Evolutionary conservation across 352 stramenopile species (phyloP).

Genomic region (Pythium pyrilobum): DNA sequence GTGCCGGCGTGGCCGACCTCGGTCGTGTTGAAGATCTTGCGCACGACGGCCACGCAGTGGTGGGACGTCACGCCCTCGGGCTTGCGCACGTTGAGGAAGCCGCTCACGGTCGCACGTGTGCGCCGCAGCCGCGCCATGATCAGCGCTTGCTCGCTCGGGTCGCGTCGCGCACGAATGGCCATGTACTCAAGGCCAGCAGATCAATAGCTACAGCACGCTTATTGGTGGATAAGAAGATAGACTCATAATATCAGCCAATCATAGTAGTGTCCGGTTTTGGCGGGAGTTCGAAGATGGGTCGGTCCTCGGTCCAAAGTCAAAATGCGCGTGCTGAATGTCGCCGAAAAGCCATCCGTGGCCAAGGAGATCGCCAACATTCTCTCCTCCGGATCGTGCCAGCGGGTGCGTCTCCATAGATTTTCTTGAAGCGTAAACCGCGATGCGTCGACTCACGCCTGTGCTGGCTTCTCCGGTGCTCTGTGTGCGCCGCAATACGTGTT

Average conservation of each 20-base stretch:
- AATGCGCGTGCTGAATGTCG: constrained; percentile 95
- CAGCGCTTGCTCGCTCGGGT: neutral
- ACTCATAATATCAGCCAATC: constrained; percentile 13
- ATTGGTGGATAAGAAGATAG: constrained; percentile 14
- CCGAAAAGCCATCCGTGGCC: constrained; percentile 99
- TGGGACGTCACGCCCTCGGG: constrained; percentile 72
- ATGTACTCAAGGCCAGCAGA: neutral
- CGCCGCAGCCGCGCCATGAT: constrained; percentile 21
- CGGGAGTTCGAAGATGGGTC: constrained; percentile 2
- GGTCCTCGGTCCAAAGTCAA: neutral
- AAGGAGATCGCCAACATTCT: constrained; percentile 96
- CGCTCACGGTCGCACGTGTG: constrained; percentile 26
- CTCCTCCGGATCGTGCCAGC: constrained; percentile 48
- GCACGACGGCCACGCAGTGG: constrained; percentile 60
- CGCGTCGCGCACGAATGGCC: neutral
- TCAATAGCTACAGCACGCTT: neutral
- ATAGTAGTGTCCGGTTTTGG: constrained; percentile 10
- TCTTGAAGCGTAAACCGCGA: neutral
- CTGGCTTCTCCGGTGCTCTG: neutral
- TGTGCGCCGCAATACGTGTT: neutral
- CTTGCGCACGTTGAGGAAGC: constrained; percentile 84
- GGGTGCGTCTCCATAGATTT: constrained; percentile 34
- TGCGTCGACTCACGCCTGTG: neutral
- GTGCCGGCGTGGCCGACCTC: constrained; percentile 80
- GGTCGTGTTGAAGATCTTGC: constrained; percentile 65